A percentile compares a stretch with the other conserved stretches of the same genome.
These are phyloP conservation scores for Monilinia fructigena DNA, from an alignment of 2,329 filamentous ascomycete species.

Conservation along the genomic window DNA sequence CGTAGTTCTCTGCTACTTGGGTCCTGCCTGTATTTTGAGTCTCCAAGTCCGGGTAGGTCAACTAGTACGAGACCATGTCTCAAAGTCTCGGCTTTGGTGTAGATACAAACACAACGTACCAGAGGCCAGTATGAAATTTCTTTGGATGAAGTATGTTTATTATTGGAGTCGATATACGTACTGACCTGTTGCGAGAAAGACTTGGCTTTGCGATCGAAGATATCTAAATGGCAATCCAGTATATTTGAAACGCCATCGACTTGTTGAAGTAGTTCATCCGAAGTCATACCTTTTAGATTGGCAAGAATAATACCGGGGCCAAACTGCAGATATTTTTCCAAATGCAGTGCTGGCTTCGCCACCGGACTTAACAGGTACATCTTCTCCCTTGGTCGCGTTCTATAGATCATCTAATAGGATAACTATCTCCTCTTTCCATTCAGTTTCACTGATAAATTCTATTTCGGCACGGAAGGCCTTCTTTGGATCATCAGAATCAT, in stretches of 20 bases:
- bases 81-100: neutral
- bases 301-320: neutral
- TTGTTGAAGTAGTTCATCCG: neutral
- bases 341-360: constrained; percentile 6
- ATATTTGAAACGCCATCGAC: neutral
- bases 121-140: constrained; percentile 2
- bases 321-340: constrained; percentile 14
- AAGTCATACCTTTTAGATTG: neutral
- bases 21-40: constrained; percentile 1
- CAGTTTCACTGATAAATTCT: neutral
- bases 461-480: constrained; percentile 2
- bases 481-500: neutral
- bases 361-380: neutral
- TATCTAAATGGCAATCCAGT: neutral
- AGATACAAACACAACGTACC: constrained; percentile 9
- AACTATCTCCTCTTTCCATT: neutral
- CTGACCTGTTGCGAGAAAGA: neutral
- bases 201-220: neutral
- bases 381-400: neutral
- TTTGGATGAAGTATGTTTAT: neutral
- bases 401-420: neutral
- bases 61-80: constrained; percentile 13
- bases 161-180: constrained; percentile 1
- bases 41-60: constrained; percentile 11
- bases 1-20: neutral